Evolutionary conservation across 169 alveolate genomes (phyloP).

Genomic region (Cyclospora cayetanensis): DNA sequence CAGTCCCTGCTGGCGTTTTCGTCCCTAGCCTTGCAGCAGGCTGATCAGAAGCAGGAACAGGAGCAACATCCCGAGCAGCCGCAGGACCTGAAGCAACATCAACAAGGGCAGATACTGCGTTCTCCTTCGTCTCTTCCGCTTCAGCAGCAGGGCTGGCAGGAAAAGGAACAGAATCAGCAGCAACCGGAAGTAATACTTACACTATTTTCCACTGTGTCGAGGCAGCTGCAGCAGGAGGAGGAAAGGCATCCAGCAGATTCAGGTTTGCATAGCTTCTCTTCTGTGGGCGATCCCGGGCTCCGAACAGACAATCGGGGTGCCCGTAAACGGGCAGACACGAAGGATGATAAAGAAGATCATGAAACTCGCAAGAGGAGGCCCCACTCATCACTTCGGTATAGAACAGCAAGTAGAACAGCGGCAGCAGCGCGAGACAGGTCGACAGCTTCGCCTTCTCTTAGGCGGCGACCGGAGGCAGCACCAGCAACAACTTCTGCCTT

Average conservation of each 20-base stretch:
- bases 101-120: too few species aligned
- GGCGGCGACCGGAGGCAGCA: background rate
- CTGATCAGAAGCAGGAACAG: background rate
- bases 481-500: background rate
- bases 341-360: background rate
- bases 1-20: background rate
- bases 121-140: background rate
- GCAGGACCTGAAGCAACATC: background rate
- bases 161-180: too few species aligned
- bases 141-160: too few species aligned
- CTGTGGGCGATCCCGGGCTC: background rate
- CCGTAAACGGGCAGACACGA: too few species aligned
- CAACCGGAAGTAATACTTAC: too few species aligned
- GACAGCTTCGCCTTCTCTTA: background rate
- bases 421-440: background rate
- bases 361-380: background rate
- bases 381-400: background rate
- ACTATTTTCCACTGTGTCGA: background rate
- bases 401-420: background rate
- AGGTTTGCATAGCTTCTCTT: background rate
- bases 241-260: background rate
- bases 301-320: background rate
- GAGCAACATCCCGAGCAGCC: background rate
- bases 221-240: background rate
- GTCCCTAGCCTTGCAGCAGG: too few species aligned